phyloP scores from a whole-genome alignment of 1,284 basidiomycete species.

The Pholiota adiposa region DNA sequence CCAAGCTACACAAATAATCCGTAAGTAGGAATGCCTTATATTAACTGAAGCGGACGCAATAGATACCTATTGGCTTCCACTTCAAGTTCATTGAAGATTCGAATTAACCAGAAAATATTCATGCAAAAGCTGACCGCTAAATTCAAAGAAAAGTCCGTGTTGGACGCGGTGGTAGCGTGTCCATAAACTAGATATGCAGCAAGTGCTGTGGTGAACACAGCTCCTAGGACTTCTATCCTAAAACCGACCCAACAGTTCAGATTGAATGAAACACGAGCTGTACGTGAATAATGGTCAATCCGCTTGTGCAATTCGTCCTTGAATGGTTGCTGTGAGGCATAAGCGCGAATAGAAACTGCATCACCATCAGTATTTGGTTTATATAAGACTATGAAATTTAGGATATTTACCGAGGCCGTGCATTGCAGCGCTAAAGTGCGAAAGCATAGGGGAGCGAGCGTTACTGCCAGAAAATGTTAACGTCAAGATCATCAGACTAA shows the following conservation, averaged over 20 bases:
- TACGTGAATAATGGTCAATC: slow-evolving; percentile 52
- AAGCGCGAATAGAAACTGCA: slow-evolving; percentile 65
- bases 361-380: neutral
- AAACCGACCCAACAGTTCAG: slow-evolving; percentile 64
- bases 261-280: slow-evolving; percentile 55
- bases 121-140: slow-evolving; percentile 60
- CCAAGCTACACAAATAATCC: slow-evolving; percentile 50
- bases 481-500: too few species aligned
- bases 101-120: slow-evolving; percentile 58
- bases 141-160: slow-evolving; percentile 60
- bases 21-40: neutral
- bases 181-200: slow-evolving; percentile 59
- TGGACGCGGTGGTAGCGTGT: slow-evolving; percentile 42
- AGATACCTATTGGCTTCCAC: slow-evolving; percentile 59
- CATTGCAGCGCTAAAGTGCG: slow-evolving; percentile 65
- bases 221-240: slow-evolving; percentile 55
- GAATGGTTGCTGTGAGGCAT: slow-evolving; percentile 54
- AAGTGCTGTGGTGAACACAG: slow-evolving; percentile 54
- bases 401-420: slow-evolving; percentile 59
- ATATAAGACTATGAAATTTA: neutral
- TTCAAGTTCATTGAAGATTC: slow-evolving; percentile 61
- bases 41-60: neutral
- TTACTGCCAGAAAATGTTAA: slow-evolving; percentile 27
- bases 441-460: slow-evolving; percentile 28
- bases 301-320: slow-evolving; percentile 45